Evolutionary conservation across 352 stramenopile species (phyloP).

Genomic region (Globisporangium perplexum): DNA sequence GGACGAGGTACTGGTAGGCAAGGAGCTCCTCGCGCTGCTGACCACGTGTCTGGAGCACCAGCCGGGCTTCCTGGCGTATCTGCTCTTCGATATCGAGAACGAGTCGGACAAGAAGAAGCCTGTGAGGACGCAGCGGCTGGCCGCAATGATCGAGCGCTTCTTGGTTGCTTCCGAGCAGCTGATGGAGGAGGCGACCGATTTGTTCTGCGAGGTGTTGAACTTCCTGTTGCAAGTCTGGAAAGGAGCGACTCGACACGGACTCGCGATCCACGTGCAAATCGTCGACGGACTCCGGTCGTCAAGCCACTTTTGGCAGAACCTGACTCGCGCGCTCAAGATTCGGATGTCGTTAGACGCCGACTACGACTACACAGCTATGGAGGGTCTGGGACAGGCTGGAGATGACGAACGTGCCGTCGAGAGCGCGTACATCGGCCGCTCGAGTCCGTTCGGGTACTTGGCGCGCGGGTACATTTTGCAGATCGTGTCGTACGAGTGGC

Average conservation of each 20-base stretch:
- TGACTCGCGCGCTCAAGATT: constrained; percentile 51
- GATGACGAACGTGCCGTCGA: constrained; percentile 16
- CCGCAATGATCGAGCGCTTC: constrained; percentile 42
- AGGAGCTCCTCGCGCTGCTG: constrained; percentile 45
- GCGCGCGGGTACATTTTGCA: constrained; percentile 55
- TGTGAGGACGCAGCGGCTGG: constrained; percentile 20
- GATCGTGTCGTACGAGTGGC: constrained; percentile 60
- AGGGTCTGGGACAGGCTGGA: constrained; percentile 25
- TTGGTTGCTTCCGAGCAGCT: constrained; percentile 53
- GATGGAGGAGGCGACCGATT: constrained; percentile 45
- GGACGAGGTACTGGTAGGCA: constrained; percentile 20
- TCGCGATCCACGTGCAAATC: constrained; percentile 41
- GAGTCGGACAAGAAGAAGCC: constrained; percentile 12
- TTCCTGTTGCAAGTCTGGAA: constrained; percentile 60
- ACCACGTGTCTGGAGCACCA: constrained; percentile 52
- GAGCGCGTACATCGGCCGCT: constrained; percentile 39
- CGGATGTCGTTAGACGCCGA: constrained; percentile 42
- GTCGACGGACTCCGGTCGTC: constrained; percentile 28
- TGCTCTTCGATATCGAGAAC: constrained; percentile 37
- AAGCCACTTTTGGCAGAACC: constrained; percentile 48
- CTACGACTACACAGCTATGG: constrained; percentile 30
- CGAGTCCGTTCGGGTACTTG: constrained; percentile 52
- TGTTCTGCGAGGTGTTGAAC: constrained; percentile 46
- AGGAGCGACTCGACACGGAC: constrained; percentile 30
- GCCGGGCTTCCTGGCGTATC: constrained; percentile 47